Conservation (phyloP, 345 rosid genomes). For the Hibiscus trionum region DNA sequence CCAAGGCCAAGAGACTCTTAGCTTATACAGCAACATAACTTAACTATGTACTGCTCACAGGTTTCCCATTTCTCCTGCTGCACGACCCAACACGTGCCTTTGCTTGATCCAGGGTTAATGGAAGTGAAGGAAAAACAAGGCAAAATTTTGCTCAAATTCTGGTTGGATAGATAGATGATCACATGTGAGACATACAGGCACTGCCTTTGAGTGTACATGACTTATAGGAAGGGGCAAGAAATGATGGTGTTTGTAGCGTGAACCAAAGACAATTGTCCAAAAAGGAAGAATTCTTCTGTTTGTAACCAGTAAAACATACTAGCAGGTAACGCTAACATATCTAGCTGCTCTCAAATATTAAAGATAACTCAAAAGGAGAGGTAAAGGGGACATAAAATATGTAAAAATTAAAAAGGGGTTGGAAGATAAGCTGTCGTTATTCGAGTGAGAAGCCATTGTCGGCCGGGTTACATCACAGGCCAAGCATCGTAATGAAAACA, state of each 20-base stretch:
- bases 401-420: background rate
- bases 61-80: conserved; percentile 7
- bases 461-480: background rate
- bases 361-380: background rate
- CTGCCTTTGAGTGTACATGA: conserved; percentile 11
- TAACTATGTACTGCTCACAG: background rate
- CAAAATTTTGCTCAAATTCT: background rate
- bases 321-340: background rate
- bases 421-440: conserved; percentile 2
- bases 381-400: background rate
- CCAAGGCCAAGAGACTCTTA: background rate
- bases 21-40: background rate
- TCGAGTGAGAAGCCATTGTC: background rate
- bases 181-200: conserved; percentile 17
- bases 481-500: background rate
- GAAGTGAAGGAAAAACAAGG: conserved; percentile 1
- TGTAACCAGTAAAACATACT: background rate
- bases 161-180: conserved; percentile 10
- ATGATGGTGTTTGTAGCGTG: conserved; percentile 32
- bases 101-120: conserved; percentile 4
- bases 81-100: conserved; percentile 8
- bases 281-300: background rate
- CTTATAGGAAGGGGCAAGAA: conserved; percentile 18
- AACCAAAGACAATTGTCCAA: conserved; percentile 16
- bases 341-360: background rate